Conservation (phyloP, 2,329 filamentous ascomycete genomes). For the Dendryphion nanum region DNA sequence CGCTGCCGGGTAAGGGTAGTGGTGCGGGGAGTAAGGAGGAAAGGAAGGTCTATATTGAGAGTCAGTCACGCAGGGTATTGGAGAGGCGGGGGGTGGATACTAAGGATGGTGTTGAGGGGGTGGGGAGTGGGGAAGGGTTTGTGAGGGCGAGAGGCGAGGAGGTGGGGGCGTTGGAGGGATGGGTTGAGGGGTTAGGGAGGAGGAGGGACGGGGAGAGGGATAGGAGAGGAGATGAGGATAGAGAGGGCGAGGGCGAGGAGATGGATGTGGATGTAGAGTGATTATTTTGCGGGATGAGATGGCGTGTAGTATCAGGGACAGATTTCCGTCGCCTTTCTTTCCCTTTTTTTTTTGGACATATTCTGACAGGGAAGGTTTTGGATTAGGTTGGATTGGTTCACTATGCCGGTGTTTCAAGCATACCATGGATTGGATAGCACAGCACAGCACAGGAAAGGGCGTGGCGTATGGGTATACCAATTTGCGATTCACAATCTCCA, state of each 20-base stretch:
- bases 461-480: too few relatives aligned
- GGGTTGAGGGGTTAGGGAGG: conserved; percentile 17
- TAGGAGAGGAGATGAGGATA: background rate
- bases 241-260: conserved; percentile 14
- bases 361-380: too few relatives aligned
- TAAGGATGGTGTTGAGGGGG: conserved; percentile 31
- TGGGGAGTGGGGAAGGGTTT: conserved; percentile 10
- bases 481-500: too few relatives aligned
- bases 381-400: too few relatives aligned
- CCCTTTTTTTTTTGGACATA: too few relatives aligned
- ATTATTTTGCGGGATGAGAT: too few relatives aligned
- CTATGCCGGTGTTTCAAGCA: too few relatives aligned
- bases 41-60: conserved; percentile 79
- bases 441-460: too few relatives aligned
- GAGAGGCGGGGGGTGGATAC: conserved; percentile 68
- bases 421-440: too few relatives aligned
- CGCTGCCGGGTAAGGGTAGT: conserved; percentile 16
- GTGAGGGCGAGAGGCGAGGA: conserved; percentile 26
- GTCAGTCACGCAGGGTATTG: conserved; percentile 72
- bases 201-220: conserved; percentile 2
- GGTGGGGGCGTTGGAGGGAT: conserved; percentile 28
- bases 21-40: conserved; percentile 48
- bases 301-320: too few relatives aligned
- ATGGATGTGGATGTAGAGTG: too few relatives aligned
- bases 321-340: too few relatives aligned